phyloP scores from a whole-genome alignment of 768 basidiomycete genomes.

The Russula vinacea region DNA sequence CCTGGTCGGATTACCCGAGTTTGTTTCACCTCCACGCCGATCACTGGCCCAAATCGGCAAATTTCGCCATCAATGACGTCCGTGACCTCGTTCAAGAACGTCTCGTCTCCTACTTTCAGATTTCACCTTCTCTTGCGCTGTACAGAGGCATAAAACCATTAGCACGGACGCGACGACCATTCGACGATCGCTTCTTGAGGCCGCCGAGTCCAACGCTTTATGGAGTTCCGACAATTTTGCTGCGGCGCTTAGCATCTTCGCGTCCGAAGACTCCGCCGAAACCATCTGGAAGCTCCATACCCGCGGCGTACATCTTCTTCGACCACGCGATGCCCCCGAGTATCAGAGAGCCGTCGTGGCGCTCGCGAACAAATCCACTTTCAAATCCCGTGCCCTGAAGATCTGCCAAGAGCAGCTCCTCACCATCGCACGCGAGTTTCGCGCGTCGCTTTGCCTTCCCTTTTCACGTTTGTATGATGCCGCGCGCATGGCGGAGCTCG shows the following conservation, averaged over 20 bases:
- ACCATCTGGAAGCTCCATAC: conserved; percentile 45
- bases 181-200: conserved; percentile 34
- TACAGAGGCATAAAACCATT: conserved; percentile 44
- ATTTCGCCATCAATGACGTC: conserved; percentile 42
- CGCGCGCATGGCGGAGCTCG: conserved; percentile 44
- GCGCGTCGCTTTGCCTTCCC: conserved; percentile 42
- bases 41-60: conserved; percentile 52
- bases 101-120: conserved; percentile 49
- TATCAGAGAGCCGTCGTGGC: conserved; percentile 47
- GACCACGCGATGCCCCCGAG: conserved; percentile 50
- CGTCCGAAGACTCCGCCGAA: conserved; percentile 38
- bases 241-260: conserved; percentile 54
- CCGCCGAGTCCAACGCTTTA: conserved; percentile 44
- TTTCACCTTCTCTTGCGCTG: conserved; percentile 47
- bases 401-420: conserved; percentile 54
- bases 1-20: conserved; percentile 20
- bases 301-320: conserved; percentile 52
- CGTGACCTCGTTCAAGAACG: conserved; percentile 46
- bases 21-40: conserved; percentile 41
- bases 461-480: conserved; percentile 51
- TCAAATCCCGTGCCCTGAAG: conserved; percentile 37
- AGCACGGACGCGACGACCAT: conserved; percentile 31
- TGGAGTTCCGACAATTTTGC: conserved; percentile 51
- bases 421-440: conserved; percentile 45
- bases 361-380: conserved; percentile 37